Conservation (phyloP, 1,284 basidiomycete species). For the Naganishia sp. region DNA sequence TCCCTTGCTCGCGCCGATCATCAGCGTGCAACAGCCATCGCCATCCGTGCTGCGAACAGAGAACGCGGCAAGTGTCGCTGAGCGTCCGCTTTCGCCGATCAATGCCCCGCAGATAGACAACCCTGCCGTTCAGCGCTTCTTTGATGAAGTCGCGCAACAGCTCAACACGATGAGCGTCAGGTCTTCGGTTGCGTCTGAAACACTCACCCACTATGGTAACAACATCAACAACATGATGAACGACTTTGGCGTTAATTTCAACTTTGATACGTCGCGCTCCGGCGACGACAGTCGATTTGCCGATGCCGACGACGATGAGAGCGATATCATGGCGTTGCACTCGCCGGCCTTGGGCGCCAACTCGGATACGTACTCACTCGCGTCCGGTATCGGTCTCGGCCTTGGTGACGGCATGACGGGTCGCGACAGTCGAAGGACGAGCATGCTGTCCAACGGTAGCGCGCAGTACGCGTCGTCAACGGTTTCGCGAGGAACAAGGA, state of each 20-base stretch:
- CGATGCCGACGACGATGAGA: conserved; percentile 60
- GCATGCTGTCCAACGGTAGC: conserved; percentile 23
- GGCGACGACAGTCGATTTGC: conserved; percentile 56
- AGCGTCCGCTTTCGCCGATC: conserved; percentile 42
- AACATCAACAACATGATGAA: conserved; percentile 24
- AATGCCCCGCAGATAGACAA: conserved; percentile 56
- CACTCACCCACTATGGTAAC: conserved; percentile 9
- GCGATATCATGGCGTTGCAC: conserved; percentile 39
- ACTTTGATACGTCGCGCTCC: conserved; percentile 30
- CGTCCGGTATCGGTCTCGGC: conserved; percentile 38
- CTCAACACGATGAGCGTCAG: conserved; percentile 59
- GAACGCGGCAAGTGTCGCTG: not conserved
- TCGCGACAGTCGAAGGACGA: conserved; percentile 21
- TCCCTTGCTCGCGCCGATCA: conserved; percentile 15
- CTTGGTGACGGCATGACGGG: conserved; percentile 37
- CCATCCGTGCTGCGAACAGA: conserved; percentile 11
- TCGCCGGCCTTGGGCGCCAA: conserved; percentile 37
- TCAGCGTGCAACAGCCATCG: conserved; percentile 25
- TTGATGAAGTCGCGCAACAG: conserved; percentile 61
- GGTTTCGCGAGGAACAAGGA: conserved; percentile 18
- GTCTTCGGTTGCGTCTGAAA: conserved; percentile 52
- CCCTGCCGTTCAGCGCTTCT: conserved; percentile 59
- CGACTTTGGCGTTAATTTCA: conserved; percentile 27
- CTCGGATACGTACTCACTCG: conserved; percentile 39
- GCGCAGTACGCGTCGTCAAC: conserved; percentile 18